phyloP scores from a whole-genome alignment of 2,329 filamentous ascomycete species.

The Pseudocercospora macadamiae region DNA sequence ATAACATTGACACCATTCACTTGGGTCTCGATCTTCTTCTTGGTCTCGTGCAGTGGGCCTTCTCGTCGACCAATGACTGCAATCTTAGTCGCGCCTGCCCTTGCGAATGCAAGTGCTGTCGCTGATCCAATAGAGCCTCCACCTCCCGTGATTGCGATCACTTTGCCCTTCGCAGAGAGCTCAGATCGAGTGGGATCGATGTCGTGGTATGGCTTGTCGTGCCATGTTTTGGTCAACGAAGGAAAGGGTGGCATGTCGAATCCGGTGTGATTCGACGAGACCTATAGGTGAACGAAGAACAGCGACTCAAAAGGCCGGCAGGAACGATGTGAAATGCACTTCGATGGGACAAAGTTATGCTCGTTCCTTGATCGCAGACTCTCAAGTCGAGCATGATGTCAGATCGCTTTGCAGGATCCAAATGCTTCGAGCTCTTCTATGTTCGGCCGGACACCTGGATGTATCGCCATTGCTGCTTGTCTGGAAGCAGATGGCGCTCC shows the following conservation, averaged over 20 bases:
- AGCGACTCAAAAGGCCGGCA: background rate
- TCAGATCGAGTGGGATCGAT: constrained; percentile 46
- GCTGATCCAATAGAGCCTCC: constrained; percentile 6
- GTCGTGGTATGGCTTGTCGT: constrained; percentile 38
- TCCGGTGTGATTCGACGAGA: background rate
- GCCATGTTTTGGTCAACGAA: constrained; percentile 44
- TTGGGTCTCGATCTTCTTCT: background rate
- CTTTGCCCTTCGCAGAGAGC: constrained; percentile 46
- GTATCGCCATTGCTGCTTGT: too few species aligned
- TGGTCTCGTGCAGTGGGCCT: background rate
- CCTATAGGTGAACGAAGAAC: background rate
- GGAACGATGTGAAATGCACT: background rate
- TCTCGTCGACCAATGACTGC: constrained; percentile 7
- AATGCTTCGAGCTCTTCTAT: too few species aligned
- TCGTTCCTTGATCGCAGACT: background rate
- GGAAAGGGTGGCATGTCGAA: constrained; percentile 10
- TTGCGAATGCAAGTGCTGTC: constrained; percentile 9
- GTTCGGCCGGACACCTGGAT: too few species aligned
- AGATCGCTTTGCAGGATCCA: background rate
- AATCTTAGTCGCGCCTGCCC: constrained; percentile 1
- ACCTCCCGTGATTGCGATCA: constrained; percentile 48
- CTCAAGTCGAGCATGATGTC: background rate
- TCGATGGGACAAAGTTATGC: background rate
- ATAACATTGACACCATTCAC: background rate
- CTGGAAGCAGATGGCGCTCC: too few species aligned